These are phyloP conservation scores for Sporisorium graminicola DNA, from an alignment of 1,284 basidiomycete species.

Conservation along the genomic window DNA sequence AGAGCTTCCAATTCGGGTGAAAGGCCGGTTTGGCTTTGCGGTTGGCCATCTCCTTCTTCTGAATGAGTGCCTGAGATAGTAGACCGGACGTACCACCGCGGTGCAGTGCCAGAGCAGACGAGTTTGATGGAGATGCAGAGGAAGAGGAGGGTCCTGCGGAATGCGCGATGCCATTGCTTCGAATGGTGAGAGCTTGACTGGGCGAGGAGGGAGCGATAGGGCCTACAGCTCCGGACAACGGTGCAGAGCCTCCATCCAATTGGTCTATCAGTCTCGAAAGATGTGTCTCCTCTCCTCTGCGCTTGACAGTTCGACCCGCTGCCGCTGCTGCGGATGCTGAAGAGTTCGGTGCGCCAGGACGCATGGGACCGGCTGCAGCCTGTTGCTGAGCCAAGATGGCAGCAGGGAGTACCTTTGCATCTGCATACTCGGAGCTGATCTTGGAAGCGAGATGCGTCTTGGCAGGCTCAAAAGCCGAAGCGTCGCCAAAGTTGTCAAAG, in stretches of 20 bases:
- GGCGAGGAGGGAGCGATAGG: slow-evolving; percentile 22
- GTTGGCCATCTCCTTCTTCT: slow-evolving; percentile 70
- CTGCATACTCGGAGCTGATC: slow-evolving; percentile 85
- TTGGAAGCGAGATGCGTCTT: slow-evolving; percentile 75
- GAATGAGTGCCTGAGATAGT: slow-evolving; percentile 63
- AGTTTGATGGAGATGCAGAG: slow-evolving; percentile 21
- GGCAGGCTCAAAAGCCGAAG: slow-evolving; percentile 22
- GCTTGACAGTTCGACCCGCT: slow-evolving; percentile 12
- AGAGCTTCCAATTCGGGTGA: slow-evolving; percentile 93
- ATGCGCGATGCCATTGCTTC: slow-evolving; percentile 16
- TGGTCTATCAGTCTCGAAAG: slow-evolving; percentile 36
- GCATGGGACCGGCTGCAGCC: slow-evolving; percentile 75
- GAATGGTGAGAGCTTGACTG: slow-evolving; percentile 41
- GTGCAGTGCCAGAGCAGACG: slow-evolving; percentile 34
- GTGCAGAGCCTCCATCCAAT: slow-evolving; percentile 33
- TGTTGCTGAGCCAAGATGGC: slow-evolving; percentile 86
- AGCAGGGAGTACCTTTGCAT: slow-evolving; percentile 86
- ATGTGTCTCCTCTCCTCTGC: slow-evolving; percentile 32
- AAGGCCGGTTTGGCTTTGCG: slow-evolving; percentile 93
- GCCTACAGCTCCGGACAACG: slow-evolving; percentile 14
- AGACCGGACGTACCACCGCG: slow-evolving; percentile 44
- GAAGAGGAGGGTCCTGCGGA: slow-evolving; percentile 19
- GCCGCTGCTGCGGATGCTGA: slow-evolving; percentile 6
- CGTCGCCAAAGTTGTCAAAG: slow-evolving; percentile 47
- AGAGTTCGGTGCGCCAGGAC: slow-evolving; percentile 27